Base-by-base conservation (phyloP, 306 rosid genomes). In the Argentina anserina region DNA sequence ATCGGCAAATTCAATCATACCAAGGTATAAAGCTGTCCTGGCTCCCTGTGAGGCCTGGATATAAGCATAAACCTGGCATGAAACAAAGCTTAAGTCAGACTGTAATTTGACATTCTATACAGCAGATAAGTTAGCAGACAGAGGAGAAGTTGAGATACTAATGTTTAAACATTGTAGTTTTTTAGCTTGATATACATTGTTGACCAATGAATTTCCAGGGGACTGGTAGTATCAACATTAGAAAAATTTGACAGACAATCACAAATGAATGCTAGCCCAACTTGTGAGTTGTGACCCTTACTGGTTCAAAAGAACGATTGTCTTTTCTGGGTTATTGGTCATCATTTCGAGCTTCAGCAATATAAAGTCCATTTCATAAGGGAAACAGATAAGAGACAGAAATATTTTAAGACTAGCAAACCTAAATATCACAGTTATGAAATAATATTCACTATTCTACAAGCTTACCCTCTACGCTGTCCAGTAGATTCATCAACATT, bases 21-120 rank as follows among this genome's bases (percentile, higher is more conserved):
- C 97, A 93, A 84, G 61, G 98, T 90, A 85, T 87, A 93, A 80
- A 93, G 97, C 84, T 87, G 79, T 78, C 93, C 98, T 63, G 96
- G 97, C 82, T 93, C 92, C 78, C 85, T 83, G 79, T 87, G 92
- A 64, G 96, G 97, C 75, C 96, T 87, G 47, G 93, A 86, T 84
- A 93, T 76, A 69, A 90, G 97, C 98, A 93, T 89, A 87, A 93
- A 93, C 86, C 98, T 93, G 88, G 74, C 65, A 81, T 45, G 45
- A 72, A 49, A 64, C 18, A 49, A 29, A 69, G 56, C 21, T 56
- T 4, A 21, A 56, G 41, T 75, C 29, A 71, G 76, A 52, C 71
- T 65, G 69, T 70, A 43, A 15, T 59, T 25, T 53, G 67, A 55
- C 62, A 75, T 75, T 39, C n/a, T 47, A 70, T 21, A 9, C 31